Evolutionary conservation across 192 early-diverging fungal genomes (phyloP).

Genomic region (Phycomyces nitens): DNA sequence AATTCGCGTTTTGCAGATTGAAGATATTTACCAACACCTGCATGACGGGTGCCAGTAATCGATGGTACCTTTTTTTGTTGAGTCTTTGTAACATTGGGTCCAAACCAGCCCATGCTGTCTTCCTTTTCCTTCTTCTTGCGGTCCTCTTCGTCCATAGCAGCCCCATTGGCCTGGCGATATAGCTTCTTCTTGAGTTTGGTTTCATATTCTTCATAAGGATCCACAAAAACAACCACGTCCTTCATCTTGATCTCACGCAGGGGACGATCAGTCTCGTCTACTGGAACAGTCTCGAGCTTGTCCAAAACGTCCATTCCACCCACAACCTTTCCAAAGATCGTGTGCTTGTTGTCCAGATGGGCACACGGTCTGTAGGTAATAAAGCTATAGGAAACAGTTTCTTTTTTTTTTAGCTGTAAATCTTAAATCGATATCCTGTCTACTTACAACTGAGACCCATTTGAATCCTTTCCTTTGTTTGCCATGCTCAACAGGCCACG

Average conservation of each 20-base stretch:
- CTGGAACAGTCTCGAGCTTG: slow-evolving; percentile 73
- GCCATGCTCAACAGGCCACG: slow-evolving; percentile 94
- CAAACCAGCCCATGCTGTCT: slow-evolving; percentile 73
- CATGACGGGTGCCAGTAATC: slow-evolving; percentile 6
- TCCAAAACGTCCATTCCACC: slow-evolving; percentile 81
- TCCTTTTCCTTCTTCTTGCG: slow-evolving; percentile 53
- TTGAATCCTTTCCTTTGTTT: slow-evolving; percentile 89
- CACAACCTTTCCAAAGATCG: slow-evolving; percentile 90
- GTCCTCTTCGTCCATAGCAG: slow-evolving; percentile 32
- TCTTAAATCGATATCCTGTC: not conserved
- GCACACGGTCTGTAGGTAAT: slow-evolving; percentile 64
- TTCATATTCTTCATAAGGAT: slow-evolving; percentile 79
- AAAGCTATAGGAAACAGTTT: slow-evolving; percentile 43
- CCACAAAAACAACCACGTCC: slow-evolving; percentile 71
- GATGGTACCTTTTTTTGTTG: slow-evolving; percentile 26
- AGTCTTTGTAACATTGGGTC: slow-evolving; percentile 48
- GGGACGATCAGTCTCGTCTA: slow-evolving; percentile 70
- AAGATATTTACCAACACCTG: slow-evolving; percentile 67
- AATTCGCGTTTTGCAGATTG: slow-evolving; percentile 8
- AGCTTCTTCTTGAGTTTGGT: slow-evolving; percentile 66
- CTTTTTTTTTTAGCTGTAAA: slow-evolving; percentile 12
- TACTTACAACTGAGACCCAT: slow-evolving; percentile 74
- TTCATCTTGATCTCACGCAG: slow-evolving; percentile 70
- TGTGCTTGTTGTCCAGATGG: slow-evolving; percentile 81
- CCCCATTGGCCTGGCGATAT: slow-evolving; percentile 40